Evolutionary conservation across 2,329 filamentous ascomycete species (phyloP), one percentile per base, ranked within the genome.

Genomic region (Microsporum ferrugineum): DNA sequence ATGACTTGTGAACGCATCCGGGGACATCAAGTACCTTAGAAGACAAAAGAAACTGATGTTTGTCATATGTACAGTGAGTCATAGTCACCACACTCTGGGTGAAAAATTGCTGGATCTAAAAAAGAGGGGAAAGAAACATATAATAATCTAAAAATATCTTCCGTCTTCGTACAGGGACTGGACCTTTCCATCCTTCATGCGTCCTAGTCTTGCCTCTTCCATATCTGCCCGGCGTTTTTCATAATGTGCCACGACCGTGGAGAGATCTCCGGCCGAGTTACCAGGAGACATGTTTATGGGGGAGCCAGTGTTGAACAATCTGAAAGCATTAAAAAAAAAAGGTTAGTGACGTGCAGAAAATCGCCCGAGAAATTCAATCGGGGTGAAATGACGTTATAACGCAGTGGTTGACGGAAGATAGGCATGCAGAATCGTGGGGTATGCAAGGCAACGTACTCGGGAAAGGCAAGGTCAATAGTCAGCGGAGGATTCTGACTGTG

Each of bases 201-300:
- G 73, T 43, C 71, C 71, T 64, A 81, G 71, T 71, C 83, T 84
- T 69, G 77, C 77, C 70, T 80, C 80, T 63, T 87, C 82, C 62
- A 78, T 77, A 62, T 82, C 79, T 69, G 76, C 74, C 61, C 83
- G 80, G 68, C 82, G 69, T 68, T 80, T 79, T 71, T 84, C 76
- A 71, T 86, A 88, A 74, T 87, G 83, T 34, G 79, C 81, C 62
- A 85, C 82, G 60, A 87, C 76, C 59, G 78, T 71, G 69, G 81
- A 80, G 66, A 88, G 75, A 68, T 85, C 80, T 57, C 79, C 80
- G 60, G 79, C 73, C 53, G 75, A 75, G 64, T 82, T 81, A 58
- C 85, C 85, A 49, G 85, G 83, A 36, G 79, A 75, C 60, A 87
- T 80, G 69, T 88, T 88, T 73, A 78, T 84, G 14, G 84, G 84